Conservation (phyloP, 2,329 filamentous ascomycete genomes). For the Colletotrichum simmondsii region DNA sequence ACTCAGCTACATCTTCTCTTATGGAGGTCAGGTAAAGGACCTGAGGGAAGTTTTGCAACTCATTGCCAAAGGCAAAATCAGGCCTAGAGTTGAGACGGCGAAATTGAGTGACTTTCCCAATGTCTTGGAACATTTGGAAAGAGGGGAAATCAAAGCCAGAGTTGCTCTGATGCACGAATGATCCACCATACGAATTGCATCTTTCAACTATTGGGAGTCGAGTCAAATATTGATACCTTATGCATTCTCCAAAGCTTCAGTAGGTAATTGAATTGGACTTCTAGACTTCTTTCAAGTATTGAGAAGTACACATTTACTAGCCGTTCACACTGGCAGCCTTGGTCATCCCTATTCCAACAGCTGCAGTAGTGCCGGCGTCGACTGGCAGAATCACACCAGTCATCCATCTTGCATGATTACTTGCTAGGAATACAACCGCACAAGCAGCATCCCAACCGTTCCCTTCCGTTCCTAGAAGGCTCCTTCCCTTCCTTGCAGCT, state of each 20-base stretch:
- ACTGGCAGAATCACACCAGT: conserved; percentile 53
- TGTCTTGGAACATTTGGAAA: conserved; percentile 45
- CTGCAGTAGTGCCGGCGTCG: conserved; percentile 53
- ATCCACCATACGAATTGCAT: neutral
- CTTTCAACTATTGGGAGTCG: too few species aligned
- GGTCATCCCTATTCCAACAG: conserved; percentile 37
- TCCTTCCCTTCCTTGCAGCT: conserved; percentile 49
- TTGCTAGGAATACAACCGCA: conserved; percentile 51
- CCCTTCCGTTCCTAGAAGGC: conserved; percentile 53
- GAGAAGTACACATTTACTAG: neutral
- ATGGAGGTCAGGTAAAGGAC: conserved; percentile 52
- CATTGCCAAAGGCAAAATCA: conserved; percentile 45
- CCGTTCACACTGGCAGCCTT: conserved; percentile 42
- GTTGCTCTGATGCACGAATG: conserved; percentile 37
- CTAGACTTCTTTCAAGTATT: neutral
- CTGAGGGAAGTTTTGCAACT: conserved; percentile 49
- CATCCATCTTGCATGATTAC: conserved; percentile 55
- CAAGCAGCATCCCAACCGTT: conserved; percentile 55
- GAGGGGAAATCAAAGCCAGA: conserved; percentile 45
- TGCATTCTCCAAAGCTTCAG: neutral
- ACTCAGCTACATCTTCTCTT: conserved; percentile 53
- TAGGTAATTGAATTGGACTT: neutral
- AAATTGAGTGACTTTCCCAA: conserved; percentile 46
- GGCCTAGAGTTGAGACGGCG: conserved; percentile 46
- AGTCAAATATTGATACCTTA: too few species aligned